Evolutionary conservation across 345 rosid species (phyloP).

Genomic region (Noccaea bulbosa): DNA sequence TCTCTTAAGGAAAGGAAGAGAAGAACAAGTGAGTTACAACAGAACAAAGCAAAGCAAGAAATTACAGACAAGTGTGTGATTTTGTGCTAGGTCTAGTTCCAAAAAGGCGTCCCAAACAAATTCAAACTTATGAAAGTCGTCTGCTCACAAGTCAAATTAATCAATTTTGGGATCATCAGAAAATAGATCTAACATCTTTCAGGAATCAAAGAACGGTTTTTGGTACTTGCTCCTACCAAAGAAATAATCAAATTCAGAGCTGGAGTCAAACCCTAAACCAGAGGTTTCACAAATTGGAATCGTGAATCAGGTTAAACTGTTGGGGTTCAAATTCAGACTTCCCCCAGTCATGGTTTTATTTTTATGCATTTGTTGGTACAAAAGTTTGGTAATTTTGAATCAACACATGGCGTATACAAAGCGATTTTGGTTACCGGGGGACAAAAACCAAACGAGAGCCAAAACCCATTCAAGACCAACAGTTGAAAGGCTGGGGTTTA

Average conservation of each 20-base stretch:
- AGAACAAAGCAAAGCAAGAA: slow-evolving; percentile 15
- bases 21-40: slow-evolving; percentile 23
- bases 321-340: background rate
- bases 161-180: no score
- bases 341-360: background rate
- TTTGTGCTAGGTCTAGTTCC: no score
- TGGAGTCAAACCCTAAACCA: slow-evolving; percentile 26
- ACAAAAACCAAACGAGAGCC: slow-evolving; percentile 13
- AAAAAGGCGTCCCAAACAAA: no score
- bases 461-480: slow-evolving; percentile 18
- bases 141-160: no score
- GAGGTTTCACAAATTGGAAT: background rate
- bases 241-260: background rate
- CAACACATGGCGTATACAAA: slow-evolving; percentile 15
- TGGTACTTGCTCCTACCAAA: background rate
- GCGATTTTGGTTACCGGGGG: slow-evolving; percentile 1
- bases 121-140: no score
- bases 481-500: slow-evolving; percentile 18
- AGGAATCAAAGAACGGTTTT: background rate
- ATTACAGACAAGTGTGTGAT: no score
- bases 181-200: slow-evolving; percentile 36
- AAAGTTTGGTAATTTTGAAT: slow-evolving; percentile 18
- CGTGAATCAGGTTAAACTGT: background rate
- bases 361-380: background rate
- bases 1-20: slow-evolving; percentile 9